Conservation (phyloP, 2,329 filamentous ascomycete species). For the Moelleriella libera region DNA sequence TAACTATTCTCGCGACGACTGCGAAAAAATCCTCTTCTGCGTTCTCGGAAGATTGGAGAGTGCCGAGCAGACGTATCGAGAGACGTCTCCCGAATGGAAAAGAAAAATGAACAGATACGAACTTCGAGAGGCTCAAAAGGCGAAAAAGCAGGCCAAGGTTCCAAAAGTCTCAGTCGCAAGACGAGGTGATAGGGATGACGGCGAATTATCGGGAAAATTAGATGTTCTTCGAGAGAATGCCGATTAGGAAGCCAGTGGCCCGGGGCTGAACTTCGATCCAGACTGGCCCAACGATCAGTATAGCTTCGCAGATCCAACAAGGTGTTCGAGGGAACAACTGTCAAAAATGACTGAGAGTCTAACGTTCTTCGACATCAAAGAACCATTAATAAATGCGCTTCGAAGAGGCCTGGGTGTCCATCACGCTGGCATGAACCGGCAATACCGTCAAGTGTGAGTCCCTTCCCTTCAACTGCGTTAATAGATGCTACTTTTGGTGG, state of each 20-base stretch:
- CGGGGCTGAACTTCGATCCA: conserved; percentile 52
- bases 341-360: conserved; percentile 37
- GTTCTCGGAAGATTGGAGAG: conserved; percentile 43
- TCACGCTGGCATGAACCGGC: conserved; percentile 67
- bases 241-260: conserved; percentile 37
- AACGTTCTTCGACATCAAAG: conserved; percentile 24
- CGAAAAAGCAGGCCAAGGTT: conserved; percentile 34
- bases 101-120: conserved; percentile 38
- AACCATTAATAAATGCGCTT: conserved; percentile 45
- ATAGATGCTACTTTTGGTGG: background rate
- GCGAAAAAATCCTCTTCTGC: conserved; percentile 41
- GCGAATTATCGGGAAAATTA: conserved; percentile 27
- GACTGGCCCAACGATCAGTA: conserved; percentile 47
- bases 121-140: conserved; percentile 4
- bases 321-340: conserved; percentile 43
- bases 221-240: conserved; percentile 44
- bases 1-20: conserved; percentile 56
- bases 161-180: background rate
- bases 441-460: conserved; percentile 52
- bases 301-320: conserved; percentile 51
- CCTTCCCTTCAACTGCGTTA: background rate
- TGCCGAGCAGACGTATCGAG: conserved; percentile 20
- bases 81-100: conserved; percentile 36
- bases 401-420: conserved; percentile 60
- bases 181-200: background rate